These are phyloP conservation scores for Daldinia childiae DNA, from an alignment of 495 filamentous ascomycete species.

Conservation along the genomic window DNA sequence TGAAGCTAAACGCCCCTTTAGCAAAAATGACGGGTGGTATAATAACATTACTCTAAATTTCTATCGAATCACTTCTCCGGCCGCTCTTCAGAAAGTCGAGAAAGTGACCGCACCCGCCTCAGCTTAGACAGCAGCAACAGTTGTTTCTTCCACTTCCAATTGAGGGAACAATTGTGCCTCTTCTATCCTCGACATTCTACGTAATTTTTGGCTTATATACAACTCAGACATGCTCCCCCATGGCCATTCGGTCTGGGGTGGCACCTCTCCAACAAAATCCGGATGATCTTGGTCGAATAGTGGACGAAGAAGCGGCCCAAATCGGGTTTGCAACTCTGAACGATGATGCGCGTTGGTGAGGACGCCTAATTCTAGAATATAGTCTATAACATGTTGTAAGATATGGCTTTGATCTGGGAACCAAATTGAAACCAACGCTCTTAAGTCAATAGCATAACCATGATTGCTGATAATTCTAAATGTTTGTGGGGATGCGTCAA, in stretches of 20 bases:
- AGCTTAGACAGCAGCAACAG: too few relatives aligned
- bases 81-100: too few relatives aligned
- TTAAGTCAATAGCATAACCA: slow-evolving; percentile 8
- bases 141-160: too few relatives aligned
- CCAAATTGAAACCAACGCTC: slow-evolving; percentile 19
- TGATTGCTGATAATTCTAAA: not conserved
- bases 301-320: not conserved
- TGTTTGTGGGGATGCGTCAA: not conserved
- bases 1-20: not conserved
- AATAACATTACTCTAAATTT: too few relatives aligned
- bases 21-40: not conserved
- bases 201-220: too few relatives aligned
- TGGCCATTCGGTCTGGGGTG: too few relatives aligned
- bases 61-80: too few relatives aligned
- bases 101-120: too few relatives aligned
- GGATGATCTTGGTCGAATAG: not conserved
- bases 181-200: too few relatives aligned
- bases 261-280: not conserved
- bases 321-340: not conserved
- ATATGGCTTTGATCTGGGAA: slow-evolving; percentile 20
- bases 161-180: too few relatives aligned
- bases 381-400: slow-evolving; percentile 30
- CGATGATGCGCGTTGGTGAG: not conserved
- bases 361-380: slow-evolving; percentile 24
- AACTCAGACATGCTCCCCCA: too few relatives aligned